Evolutionary conservation across 2,329 filamentous ascomycete species (phyloP), one percentile per base, ranked within the genome.

Genomic region (Clonostachys sp.): DNA sequence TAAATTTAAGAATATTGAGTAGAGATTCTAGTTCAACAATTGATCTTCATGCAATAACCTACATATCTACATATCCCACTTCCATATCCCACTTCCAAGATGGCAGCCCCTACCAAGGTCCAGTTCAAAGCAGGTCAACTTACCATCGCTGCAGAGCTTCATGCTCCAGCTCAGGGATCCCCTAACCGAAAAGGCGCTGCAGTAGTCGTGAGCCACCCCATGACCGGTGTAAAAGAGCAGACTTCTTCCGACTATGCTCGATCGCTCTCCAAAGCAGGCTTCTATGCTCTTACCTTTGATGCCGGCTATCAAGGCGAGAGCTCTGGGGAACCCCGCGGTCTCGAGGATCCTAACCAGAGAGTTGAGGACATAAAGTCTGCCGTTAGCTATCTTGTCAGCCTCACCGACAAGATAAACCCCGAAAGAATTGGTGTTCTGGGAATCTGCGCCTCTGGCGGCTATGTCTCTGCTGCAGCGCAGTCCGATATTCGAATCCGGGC

Each of bases 381-480:
- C 10, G 64, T 69, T 8, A 61, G 58, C 30, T 71, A 62, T 49
- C 53, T 71, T 3, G 36, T 53, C 2, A 58, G 50, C 1, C 57
- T 59, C 1, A 8, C 36, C 36, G 45, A 55, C 4, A 51, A 57
- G 3, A 34, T 24, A 14, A 57, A 69, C 46, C 45, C 56, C 1
- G 51, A 61, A 2, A 53, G 54, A n/a, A 71, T 72, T 34, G 67
- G 60, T 5, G 60, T 61, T 2, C 51, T 71, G 1, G 68, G 68
- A 3, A 65, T 72, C 45, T 71, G 67, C 46, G 63, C 61, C 2
- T 61, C 58, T 1, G 67, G 69, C 12, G 65, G 64, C 9, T 71
- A 70, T 44, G 59, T 54, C 3, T 51, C 58, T 7, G 60, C 56
- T 44, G 64, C 67, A 2, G 61, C 68, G 7, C 59, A 63, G 46